Conservation (phyloP, 345 rosid genomes). For the Gossypium sturtianum region DNA sequence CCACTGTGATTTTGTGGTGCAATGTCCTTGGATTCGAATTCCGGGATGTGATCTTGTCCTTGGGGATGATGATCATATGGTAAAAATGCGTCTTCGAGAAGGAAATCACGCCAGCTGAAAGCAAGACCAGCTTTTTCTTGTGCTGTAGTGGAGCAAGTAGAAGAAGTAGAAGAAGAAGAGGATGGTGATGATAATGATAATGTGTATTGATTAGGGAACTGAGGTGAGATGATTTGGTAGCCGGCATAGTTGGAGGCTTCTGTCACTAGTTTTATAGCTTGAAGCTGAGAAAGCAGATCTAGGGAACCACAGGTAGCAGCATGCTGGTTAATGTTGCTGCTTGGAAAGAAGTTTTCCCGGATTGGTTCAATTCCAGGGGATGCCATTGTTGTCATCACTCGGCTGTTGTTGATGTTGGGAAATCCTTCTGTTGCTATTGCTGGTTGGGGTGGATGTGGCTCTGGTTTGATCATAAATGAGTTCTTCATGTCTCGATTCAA, state of each 20-base stretch:
- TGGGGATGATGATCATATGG: conserved; percentile 16
- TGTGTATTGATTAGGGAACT: conserved; percentile 25
- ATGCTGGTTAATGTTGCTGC: background rate
- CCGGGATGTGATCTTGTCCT: conserved; percentile 12
- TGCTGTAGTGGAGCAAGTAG: conserved; percentile 53
- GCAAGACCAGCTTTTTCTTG: conserved; percentile 29
- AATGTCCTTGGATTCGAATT: conserved; percentile 25
- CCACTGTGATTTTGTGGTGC: conserved; percentile 9
- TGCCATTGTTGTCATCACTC: conserved; percentile 10
- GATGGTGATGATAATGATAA: conserved; percentile 26
- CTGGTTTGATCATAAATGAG: conserved; percentile 19
- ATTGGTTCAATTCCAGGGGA: conserved; percentile 23
- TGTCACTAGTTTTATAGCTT: conserved; percentile 63
- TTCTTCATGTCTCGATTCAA: conserved; percentile 38
- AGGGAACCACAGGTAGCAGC: conserved; percentile 16
- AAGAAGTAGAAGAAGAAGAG: conserved; percentile 33
- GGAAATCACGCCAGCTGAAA: conserved; percentile 82
- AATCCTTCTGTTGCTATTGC: conserved; percentile 4
- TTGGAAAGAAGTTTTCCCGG: conserved; percentile 18
- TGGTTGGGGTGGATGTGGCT: conserved; percentile 6
- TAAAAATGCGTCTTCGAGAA: conserved; percentile 49
- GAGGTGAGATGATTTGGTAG: conserved; percentile 15
- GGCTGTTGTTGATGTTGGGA: background rate
- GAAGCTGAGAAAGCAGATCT: conserved; percentile 69
- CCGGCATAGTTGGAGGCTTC: conserved; percentile 37